phyloP scores from a whole-genome alignment of 1,139 yeast species.

The Casaregolazyma suthepensis region DNA sequence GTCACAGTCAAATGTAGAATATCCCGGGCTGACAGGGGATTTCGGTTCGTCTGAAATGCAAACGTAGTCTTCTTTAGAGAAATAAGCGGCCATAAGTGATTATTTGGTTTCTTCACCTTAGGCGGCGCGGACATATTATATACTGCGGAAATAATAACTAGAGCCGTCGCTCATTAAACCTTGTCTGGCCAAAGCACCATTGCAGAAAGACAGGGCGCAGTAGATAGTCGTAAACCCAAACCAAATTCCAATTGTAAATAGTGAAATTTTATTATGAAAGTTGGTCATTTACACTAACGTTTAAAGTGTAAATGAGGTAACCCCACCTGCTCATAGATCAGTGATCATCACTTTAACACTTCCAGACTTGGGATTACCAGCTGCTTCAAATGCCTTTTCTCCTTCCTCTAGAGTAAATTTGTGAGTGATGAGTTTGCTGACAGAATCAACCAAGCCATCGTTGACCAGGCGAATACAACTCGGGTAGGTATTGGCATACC shows the following conservation, averaged over 20 bases:
- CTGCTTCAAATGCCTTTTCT: conserved; percentile 70
- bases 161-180: neutral
- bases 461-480: conserved; percentile 64
- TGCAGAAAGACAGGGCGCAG: neutral
- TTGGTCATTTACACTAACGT: neutral
- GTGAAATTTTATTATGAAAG: neutral
- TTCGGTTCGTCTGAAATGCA: neutral
- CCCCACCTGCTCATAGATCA: conserved; percentile 31
- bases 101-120: neutral
- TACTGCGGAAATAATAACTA: neutral
- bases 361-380: conserved; percentile 41
- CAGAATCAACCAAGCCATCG: conserved; percentile 55
- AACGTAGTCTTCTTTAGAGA: neutral
- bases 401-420: conserved; percentile 70
- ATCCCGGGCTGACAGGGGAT: neutral
- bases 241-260: neutral
- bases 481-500: conserved; percentile 72
- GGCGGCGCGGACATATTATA: neutral
- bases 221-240: neutral
- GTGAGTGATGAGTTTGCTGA: conserved; percentile 68
- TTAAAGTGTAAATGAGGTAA: neutral
- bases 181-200: neutral
- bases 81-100: neutral
- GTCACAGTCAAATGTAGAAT: neutral
- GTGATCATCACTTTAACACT: conserved; percentile 58